A percentile compares a stretch with the other conserved stretches of the same genome.
phyloP scores from a whole-genome alignment of 164 flowering plant genomes.

The Echeveria elegans region DNA sequence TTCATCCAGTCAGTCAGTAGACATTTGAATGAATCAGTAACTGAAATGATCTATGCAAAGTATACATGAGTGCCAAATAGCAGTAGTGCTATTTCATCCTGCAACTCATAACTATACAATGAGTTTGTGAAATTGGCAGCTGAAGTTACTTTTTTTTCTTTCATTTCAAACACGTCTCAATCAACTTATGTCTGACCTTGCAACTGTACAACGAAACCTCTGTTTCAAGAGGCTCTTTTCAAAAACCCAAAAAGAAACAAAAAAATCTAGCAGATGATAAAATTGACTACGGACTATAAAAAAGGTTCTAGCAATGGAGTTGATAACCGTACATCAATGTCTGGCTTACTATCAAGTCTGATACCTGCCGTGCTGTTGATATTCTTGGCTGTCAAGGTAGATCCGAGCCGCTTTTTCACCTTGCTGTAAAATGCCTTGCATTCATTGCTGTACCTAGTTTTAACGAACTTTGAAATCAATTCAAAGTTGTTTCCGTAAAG shows the following conservation, averaged over 20 bases:
- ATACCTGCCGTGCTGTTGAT: background rate
- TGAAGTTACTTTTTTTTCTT: too few species aligned
- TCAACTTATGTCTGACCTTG: background rate
- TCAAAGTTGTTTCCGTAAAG: constrained; percentile 73
- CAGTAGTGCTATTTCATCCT: too few species aligned
- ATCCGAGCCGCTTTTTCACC: constrained; percentile 74
- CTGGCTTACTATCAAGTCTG: background rate
- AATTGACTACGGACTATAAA: background rate
- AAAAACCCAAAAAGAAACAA: background rate
- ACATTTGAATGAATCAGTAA: background rate
- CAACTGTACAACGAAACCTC: background rate
- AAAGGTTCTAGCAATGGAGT: constrained; percentile 4
- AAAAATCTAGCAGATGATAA: background rate
- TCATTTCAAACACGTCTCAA: background rate
- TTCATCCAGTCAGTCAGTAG: background rate
- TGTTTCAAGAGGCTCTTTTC: background rate
- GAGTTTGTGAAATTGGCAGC: too few species aligned
- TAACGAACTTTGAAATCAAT: constrained; percentile 52
- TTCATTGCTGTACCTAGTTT: constrained; percentile 66
- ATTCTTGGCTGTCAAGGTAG: background rate
- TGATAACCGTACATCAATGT: background rate
- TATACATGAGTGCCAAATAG: too few species aligned
- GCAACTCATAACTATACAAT: too few species aligned
- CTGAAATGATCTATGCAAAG: background rate
- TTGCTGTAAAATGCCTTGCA: constrained; percentile 89